These are phyloP conservation scores for Calamus simplicifolius DNA, from an alignment of 176 grass and related monocot species.

Conservation along the genomic window DNA sequence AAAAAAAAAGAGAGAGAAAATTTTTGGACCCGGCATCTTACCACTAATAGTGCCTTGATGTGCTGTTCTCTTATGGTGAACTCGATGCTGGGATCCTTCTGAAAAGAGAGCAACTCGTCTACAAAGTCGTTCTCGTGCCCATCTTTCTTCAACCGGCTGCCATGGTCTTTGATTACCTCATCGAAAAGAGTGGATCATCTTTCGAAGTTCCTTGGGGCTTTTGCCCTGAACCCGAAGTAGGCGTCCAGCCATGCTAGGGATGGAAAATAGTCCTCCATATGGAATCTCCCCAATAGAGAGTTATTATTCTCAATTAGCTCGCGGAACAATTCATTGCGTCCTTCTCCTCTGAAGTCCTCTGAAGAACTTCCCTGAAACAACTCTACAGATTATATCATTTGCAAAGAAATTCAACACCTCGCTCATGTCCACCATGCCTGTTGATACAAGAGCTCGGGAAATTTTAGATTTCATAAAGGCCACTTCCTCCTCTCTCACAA, in stretches of 20 bases:
- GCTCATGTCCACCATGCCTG: too few relatives aligned
- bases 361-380: conserved; percentile 12
- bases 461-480: too few relatives aligned
- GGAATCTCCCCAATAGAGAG: not conserved
- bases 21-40: not conserved
- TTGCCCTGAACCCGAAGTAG: conserved; percentile 9
- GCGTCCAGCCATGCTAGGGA: conserved; percentile 24
- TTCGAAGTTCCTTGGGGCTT: conserved; percentile 19
- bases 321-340: not conserved
- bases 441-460: too few relatives aligned
- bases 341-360: conserved; percentile 5
- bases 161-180: conserved; percentile 24
- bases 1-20: too few relatives aligned
- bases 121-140: conserved; percentile 28
- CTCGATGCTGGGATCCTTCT: conserved; percentile 1
- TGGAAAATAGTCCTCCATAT: conserved; percentile 33
- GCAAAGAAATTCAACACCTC: too few relatives aligned
- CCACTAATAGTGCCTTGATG: conserved; percentile 32
- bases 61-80: conserved; percentile 30
- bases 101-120: conserved; percentile 32
- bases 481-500: too few relatives aligned
- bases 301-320: not conserved
- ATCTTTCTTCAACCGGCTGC: not conserved
- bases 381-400: too few relatives aligned
- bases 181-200: conserved; percentile 39